phyloP scores from a whole-genome alignment of 495 filamentous ascomycete genomes.

The Neurospora sp. region DNA sequence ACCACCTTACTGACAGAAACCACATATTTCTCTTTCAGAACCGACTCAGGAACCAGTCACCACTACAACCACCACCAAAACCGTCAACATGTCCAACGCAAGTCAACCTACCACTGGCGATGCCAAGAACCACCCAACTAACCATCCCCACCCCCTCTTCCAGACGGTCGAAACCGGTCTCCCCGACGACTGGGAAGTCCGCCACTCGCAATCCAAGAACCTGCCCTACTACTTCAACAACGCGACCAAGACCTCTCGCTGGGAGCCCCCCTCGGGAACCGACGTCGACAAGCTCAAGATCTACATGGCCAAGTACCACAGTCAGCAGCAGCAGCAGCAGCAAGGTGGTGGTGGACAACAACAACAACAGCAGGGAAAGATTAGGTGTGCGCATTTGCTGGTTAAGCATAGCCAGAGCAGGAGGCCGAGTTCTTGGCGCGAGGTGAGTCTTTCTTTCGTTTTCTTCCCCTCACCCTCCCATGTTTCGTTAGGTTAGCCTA shows the following conservation, averaged over 20 bases:
- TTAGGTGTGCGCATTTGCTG: conserved; percentile 80
- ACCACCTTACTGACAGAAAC: background rate
- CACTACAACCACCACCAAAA: background rate
- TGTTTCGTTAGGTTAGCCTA: no score
- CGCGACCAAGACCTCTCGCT: conserved; percentile 69
- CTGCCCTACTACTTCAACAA: conserved; percentile 97
- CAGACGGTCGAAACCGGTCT: conserved; percentile 64
- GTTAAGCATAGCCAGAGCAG: conserved; percentile 87
- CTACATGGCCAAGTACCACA: conserved; percentile 81
- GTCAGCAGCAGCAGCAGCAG: conserved; percentile 26
- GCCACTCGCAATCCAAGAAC: conserved; percentile 92
- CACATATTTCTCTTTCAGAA: background rate
- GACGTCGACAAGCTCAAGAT: conserved; percentile 82
- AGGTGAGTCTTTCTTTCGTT: conserved; percentile 31
- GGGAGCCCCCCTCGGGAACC: conserved; percentile 83
- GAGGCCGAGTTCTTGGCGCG: conserved; percentile 83
- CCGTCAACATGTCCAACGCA: conserved; percentile 10
- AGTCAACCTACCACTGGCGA: background rate
- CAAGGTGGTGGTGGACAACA: background rate
- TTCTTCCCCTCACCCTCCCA: no score
- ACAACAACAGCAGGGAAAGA: conserved; percentile 55
- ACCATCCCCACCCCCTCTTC: background rate
- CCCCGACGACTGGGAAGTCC: conserved; percentile 83
- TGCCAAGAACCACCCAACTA: background rate
- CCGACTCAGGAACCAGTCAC: background rate